Conservation (phyloP, 164 flowering plant genomes). For the Akebia trifoliata region DNA sequence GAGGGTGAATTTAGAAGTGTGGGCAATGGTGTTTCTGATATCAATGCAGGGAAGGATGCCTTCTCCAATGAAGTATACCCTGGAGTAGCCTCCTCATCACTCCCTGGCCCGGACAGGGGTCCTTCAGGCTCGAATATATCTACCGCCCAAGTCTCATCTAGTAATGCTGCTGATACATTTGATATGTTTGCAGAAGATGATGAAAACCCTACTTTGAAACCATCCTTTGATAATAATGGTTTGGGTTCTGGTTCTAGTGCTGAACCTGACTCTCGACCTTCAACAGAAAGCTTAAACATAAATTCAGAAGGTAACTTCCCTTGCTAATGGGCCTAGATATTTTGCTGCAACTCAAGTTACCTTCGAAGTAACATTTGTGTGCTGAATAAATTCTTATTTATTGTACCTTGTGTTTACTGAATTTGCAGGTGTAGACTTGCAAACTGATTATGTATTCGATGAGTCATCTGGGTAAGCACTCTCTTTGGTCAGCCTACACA, state of each 20-base stretch:
- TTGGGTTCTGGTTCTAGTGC: constrained; percentile 22
- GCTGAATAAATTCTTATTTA: neutral
- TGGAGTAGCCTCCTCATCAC: constrained; percentile 18
- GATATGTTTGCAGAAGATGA: constrained; percentile 94
- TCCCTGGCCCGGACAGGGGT: constrained; percentile 16
- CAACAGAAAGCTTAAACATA: constrained; percentile 21
- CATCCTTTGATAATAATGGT: constrained; percentile 25
- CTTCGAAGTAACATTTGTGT: neutral
- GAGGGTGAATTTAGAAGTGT: constrained; percentile 27
- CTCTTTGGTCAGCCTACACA: neutral
- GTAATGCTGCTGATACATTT: constrained; percentile 35
- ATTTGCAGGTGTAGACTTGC: constrained; percentile 40
- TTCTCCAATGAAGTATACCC: constrained; percentile 16
- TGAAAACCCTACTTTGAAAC: constrained; percentile 28
- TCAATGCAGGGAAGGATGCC: constrained; percentile 12
- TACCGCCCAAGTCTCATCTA: constrained; percentile 23
- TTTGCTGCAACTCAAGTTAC: constrained; percentile 2
- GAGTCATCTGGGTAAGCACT: constrained; percentile 82
- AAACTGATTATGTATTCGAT: constrained; percentile 75
- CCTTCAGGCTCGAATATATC: constrained; percentile 15
- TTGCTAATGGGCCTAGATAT: neutral
- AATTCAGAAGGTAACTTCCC: constrained; percentile 24
- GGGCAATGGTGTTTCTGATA: constrained; percentile 18
- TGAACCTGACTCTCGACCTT: constrained; percentile 21
- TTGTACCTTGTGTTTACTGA: constrained; percentile 8